Evolutionary conservation across 2,329 filamentous ascomycete species (phyloP).

Genomic region (Lecanicillium sp.): DNA sequence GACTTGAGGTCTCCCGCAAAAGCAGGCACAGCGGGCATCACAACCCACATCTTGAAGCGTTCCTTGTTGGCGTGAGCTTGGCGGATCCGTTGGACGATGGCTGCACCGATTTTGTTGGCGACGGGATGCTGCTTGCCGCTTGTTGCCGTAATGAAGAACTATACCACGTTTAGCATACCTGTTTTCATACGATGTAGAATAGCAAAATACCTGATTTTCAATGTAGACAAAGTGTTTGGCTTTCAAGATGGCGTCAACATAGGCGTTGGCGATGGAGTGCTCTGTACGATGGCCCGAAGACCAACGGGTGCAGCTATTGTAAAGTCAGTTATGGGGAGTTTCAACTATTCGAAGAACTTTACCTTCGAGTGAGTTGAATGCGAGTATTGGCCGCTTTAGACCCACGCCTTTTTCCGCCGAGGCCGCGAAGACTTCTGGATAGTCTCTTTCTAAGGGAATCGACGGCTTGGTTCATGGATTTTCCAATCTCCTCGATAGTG

Average conservation of each 20-base stretch:
- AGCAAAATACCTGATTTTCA: conserved; percentile 54
- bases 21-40: conserved; percentile 74
- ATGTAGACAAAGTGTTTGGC: conserved; percentile 73
- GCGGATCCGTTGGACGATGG: conserved; percentile 71
- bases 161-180: conserved; percentile 11
- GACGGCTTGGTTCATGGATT: conserved; percentile 26
- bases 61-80: conserved; percentile 60
- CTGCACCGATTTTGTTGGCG: conserved; percentile 70
- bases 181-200: neutral
- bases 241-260: conserved; percentile 63
- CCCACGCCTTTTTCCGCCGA: conserved; percentile 29
- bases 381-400: conserved; percentile 24
- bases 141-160: conserved; percentile 86
- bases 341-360: conserved; percentile 2
- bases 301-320: conserved; percentile 42
- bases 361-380: conserved; percentile 50
- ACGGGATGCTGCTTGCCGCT: conserved; percentile 64
- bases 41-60: conserved; percentile 67
- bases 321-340: neutral
- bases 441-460: conserved; percentile 41
- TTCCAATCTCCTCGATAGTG: conserved; percentile 2
- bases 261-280: conserved; percentile 84
- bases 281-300: conserved; percentile 46
- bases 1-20: conserved; percentile 75
- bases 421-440: conserved; percentile 32